Base-by-base conservation (phyloP, 1,284 basidiomycete genomes). In the Leccinum variabile region DNA sequence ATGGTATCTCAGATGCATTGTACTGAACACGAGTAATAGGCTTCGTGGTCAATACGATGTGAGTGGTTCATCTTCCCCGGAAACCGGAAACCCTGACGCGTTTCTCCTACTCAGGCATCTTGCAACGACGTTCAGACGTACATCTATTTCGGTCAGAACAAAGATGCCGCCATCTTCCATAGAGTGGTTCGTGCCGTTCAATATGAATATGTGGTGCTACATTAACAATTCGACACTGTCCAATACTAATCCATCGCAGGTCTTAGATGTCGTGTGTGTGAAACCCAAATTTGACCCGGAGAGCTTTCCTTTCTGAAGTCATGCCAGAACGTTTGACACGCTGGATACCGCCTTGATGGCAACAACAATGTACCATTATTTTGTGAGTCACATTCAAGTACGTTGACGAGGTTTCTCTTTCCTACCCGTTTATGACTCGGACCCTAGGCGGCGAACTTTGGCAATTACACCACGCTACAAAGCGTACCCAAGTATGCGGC, bases 121-220 rank as follows among this genome's bases (percentile, higher is more conserved):
- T 13, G 65, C 64, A 13, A 52, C 25, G n/a, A 58, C 65, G 5
- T 64, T 9, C 58, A 65, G 54, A 57, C 57, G n/a, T 57, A 39
- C 18, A 5, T 60, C 35, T 65, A 69, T 37, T 54, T 60, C 41
- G 14, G 2, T 41, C 68, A 32, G 16, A 58, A 33, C 54, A 37
- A 18, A 10, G 61, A 44, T 52, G 32, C 13, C 10, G 4, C 35
- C 32, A 52, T 57, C 57, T 41, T 67, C 41, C 54, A 52, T 16
- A 39, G 39, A 22, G 16, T 61, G 39, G 62, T 59, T 53, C 32
- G 44, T 59, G 33, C 33, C 13, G 46, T 35, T 33, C 41, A 32
- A 65, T 25, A 33, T 35, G n/a, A 32, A 65, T 25, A 33, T 35
- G 28, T 28, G 11, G 28, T 30, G 28, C 25, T 11, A 32, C 16